Conservation (phyloP, 306 rosid species). For the Castanospermum australe region DNA sequence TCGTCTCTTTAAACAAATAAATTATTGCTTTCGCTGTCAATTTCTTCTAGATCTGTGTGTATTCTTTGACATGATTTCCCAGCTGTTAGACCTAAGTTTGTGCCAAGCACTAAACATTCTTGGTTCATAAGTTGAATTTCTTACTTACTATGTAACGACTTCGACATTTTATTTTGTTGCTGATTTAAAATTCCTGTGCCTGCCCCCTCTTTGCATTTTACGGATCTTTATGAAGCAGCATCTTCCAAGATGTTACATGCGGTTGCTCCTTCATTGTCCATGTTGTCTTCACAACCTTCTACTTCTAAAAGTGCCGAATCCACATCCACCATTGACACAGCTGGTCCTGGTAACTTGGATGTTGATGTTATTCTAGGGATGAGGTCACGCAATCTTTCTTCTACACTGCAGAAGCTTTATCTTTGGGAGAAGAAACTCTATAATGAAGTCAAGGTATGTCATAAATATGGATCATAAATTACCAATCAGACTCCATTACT, state of each 20-base stretch:
- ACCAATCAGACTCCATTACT: background rate
- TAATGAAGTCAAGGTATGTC: constrained; percentile 81
- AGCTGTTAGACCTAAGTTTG: background rate
- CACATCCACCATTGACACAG: constrained; percentile 37
- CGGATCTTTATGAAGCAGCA: constrained; percentile 46
- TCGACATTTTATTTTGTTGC: background rate
- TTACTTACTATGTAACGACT: background rate
- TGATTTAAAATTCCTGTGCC: constrained; percentile 13
- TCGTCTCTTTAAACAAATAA: background rate
- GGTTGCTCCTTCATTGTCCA: constrained; percentile 57
- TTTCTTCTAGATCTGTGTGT: background rate
- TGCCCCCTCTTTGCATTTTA: constrained; percentile 16
- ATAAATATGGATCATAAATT: background rate
- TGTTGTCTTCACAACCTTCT: constrained; percentile 70
- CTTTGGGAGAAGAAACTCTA: constrained; percentile 99
- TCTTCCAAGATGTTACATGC: constrained; percentile 71
- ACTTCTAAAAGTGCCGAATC: constrained; percentile 55
- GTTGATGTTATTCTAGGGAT: constrained; percentile 48
- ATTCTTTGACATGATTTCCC: background rate
- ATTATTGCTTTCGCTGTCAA: background rate
- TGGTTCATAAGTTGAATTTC: background rate
- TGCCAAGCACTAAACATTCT: background rate
- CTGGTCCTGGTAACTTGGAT: constrained; percentile 39
- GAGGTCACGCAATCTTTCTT: constrained; percentile 69
- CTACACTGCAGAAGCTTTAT: constrained; percentile 78